phyloP scores from a whole-genome alignment of 148 eudicot genomes.

The Fallopia convolvulus region DNA sequence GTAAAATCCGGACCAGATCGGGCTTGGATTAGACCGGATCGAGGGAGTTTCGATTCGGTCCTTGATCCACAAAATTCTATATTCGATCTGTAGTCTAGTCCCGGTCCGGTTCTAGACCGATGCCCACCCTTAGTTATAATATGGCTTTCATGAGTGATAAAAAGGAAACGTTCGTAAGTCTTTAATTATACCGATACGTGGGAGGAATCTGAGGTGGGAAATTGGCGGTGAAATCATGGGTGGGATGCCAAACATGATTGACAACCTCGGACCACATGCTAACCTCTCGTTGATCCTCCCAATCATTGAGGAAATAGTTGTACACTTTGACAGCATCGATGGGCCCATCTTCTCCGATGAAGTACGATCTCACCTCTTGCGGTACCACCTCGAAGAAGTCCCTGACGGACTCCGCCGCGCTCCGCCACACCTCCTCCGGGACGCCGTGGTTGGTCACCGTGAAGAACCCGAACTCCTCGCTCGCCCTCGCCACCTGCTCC shows the following conservation, averaged over 20 bases:
- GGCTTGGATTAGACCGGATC: too few relatives aligned
- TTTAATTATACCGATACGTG: background rate
- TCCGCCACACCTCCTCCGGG: background rate
- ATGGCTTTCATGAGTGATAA: too few relatives aligned
- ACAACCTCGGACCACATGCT: background rate
- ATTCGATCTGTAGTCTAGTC: too few relatives aligned
- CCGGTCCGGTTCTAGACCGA: too few relatives aligned
- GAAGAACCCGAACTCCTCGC: conserved; percentile 3
- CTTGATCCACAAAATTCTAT: too few relatives aligned
- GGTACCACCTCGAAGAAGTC: background rate
- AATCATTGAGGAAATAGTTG: background rate
- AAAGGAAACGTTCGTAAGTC: too few relatives aligned
- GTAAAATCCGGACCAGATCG: too few relatives aligned
- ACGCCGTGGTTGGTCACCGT: background rate
- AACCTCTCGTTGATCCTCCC: background rate
- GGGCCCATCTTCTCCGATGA: background rate
- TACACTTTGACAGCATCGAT: background rate
- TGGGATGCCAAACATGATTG: conserved; percentile 6
- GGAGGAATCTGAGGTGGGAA: background rate
- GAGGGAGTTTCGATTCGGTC: too few relatives aligned
- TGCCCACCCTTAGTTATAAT: too few relatives aligned
- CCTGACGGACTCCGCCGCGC: background rate
- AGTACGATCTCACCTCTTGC: background rate
- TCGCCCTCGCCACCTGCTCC: background rate
- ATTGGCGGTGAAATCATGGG: background rate